A percentile compares a stretch with the other conserved stretches of the same genome.
Conservation (phyloP, 1,139 yeast species). For the Suhomyces guaymorum region DNA sequence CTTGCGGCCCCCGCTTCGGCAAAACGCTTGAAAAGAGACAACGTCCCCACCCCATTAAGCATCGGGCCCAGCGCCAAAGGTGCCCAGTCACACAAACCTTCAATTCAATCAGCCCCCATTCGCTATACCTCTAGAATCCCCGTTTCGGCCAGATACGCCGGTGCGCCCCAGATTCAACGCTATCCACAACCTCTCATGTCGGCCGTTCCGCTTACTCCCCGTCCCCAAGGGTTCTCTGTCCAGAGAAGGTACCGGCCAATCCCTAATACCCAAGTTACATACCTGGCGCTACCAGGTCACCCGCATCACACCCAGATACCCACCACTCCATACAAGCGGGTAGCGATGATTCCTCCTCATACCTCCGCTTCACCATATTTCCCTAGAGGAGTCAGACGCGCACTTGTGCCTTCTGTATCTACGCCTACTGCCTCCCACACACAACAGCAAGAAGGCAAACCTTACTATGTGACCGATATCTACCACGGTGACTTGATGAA, state of each 20-base stretch:
- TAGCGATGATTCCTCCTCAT: conserved; percentile 14
- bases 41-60: conserved; percentile 48
- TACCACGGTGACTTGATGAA: conserved; percentile 49
- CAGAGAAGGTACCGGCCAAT: conserved; percentile 16
- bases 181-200: not conserved
- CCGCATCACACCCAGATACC: conserved; percentile 5
- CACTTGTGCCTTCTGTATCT: not conserved
- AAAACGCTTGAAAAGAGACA: conserved; percentile 45
- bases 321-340: conserved; percentile 11
- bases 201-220: conserved; percentile 2
- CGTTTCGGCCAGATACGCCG: conserved; percentile 9
- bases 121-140: conserved; percentile 18
- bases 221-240: conserved; percentile 9
- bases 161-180: too few species aligned
- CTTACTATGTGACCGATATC: conserved; percentile 45
- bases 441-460: conserved; percentile 9
- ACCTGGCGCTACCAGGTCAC: conserved; percentile 13
- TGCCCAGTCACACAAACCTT: conserved; percentile 22
- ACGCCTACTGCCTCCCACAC: conserved; percentile 2
- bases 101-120: conserved; percentile 49
- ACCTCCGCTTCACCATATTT: conserved; percentile 16
- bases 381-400: conserved; percentile 14
- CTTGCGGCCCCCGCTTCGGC: conserved; percentile 27
- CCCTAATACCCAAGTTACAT: conserved; percentile 19
- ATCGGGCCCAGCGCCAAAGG: conserved; percentile 9